Percentiles rank a stretch among this genome's conserved stretches.
These are phyloP conservation scores for Neckera pumila DNA, from an alignment of 225 moss, liverwort and hornwort species.

Conservation along the genomic window DNA sequence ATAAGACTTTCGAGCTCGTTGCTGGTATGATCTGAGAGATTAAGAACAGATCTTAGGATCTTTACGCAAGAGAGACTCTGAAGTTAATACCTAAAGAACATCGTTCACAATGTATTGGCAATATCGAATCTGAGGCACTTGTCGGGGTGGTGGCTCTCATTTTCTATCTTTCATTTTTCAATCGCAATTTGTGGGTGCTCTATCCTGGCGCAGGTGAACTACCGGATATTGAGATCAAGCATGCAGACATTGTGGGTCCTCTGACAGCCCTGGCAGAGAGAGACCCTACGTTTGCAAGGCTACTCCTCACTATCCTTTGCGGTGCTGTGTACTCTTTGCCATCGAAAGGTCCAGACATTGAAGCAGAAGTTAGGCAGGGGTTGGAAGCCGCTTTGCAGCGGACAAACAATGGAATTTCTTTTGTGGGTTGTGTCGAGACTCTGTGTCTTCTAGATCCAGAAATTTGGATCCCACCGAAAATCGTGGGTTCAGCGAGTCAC, in stretches of 20 bases:
- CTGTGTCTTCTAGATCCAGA: slow-evolving; percentile 76
- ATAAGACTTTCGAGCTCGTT: neutral
- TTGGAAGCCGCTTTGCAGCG: slow-evolving; percentile 59
- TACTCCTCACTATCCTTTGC: slow-evolving; percentile 57
- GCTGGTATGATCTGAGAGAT: neutral
- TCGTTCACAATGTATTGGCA: neutral
- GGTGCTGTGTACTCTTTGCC: slow-evolving; percentile 60
- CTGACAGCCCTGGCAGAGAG: slow-evolving; percentile 67
- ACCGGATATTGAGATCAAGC: slow-evolving; percentile 86
- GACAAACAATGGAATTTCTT: slow-evolving; percentile 71
- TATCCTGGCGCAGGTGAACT: slow-evolving; percentile 58
- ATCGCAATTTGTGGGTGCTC: neutral
- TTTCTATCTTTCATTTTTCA: neutral
- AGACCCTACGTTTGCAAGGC: slow-evolving; percentile 69
- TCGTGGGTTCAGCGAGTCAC: slow-evolving; percentile 63
- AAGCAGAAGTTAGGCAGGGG: slow-evolving; percentile 45
- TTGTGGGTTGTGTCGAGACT: slow-evolving; percentile 65
- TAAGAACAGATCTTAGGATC: neutral
- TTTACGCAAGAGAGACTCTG: neutral
- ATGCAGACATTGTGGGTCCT: slow-evolving; percentile 70
- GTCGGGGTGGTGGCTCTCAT: neutral
- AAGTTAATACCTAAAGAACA: neutral
- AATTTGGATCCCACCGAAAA: slow-evolving; percentile 75
- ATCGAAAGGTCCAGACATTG: slow-evolving; percentile 23
- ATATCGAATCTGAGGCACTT: neutral